These are phyloP conservation scores for Sclerotinia trifoliorum DNA, from an alignment of 2,329 filamentous ascomycete species.

Conservation along the genomic window DNA sequence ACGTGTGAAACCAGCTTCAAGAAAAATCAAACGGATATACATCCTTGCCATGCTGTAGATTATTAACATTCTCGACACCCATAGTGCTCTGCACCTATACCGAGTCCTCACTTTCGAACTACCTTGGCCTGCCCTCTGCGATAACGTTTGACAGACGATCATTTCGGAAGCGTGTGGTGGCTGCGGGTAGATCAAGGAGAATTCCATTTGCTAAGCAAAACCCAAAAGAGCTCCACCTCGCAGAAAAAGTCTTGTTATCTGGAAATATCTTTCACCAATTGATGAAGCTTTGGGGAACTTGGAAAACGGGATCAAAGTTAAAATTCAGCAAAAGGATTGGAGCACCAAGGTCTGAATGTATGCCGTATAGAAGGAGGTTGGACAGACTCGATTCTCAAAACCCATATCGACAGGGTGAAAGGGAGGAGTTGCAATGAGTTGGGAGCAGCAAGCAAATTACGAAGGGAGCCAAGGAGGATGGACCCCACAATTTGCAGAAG, in stretches of 20 bases:
- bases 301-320: not conserved
- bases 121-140: conserved; percentile 1
- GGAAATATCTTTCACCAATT: conserved; percentile 3
- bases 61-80: conserved; percentile 23
- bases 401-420: conserved; percentile 11
- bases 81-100: conserved; percentile 21
- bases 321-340: conserved; percentile 4
- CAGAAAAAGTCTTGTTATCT: conserved; percentile 18
- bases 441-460: conserved; percentile 53
- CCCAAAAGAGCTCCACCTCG: conserved; percentile 18
- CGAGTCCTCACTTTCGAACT: conserved; percentile 17
- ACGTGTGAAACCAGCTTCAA: conserved; percentile 19
- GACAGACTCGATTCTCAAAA: conserved; percentile 13
- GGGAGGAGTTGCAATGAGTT: conserved; percentile 57
- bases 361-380: conserved; percentile 17
- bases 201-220: conserved; percentile 21
- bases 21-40: conserved; percentile 18
- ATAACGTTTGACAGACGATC: not conserved
- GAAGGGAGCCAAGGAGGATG: conserved; percentile 50
- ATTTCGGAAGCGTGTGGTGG: conserved; percentile 3
- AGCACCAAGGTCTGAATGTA: conserved; percentile 16
- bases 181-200: conserved; percentile 16
- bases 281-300: not conserved
- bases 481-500: conserved; percentile 63
- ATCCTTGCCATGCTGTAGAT: conserved; percentile 30